Percentiles rank a stretch among this genome's conserved stretches.
Conservation (phyloP, 257 asterid genomes). For the Thymus quinquecostatus region DNA sequence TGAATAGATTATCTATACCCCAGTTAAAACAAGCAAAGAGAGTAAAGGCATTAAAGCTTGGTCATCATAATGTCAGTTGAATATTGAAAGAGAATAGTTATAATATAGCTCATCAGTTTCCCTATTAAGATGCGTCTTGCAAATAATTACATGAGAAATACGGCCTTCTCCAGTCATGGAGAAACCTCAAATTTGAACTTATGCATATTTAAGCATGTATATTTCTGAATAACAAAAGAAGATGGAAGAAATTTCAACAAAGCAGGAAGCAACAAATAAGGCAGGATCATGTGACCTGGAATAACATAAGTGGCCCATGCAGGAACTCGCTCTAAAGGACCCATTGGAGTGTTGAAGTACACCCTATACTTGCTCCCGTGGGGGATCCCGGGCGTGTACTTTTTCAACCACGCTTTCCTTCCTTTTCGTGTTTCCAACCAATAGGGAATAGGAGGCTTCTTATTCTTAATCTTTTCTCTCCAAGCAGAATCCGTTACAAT, state of each 20-base stretch:
- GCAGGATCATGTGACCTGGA: slow-evolving; percentile 63
- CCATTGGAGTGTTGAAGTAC: slow-evolving; percentile 84
- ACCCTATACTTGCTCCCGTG: slow-evolving; percentile 96
- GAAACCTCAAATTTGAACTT: slow-evolving; percentile 27
- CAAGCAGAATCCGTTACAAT: slow-evolving; percentile 70
- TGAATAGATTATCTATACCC: slow-evolving; percentile 13
- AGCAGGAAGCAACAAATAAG: slow-evolving; percentile 33
- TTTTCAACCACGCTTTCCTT: slow-evolving; percentile 88
- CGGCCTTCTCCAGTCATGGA: slow-evolving; percentile 20
- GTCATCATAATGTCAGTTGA: slow-evolving; percentile 7
- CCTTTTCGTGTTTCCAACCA: slow-evolving; percentile 97
- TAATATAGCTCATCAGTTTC: background rate
- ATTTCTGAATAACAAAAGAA: slow-evolving; percentile 7
- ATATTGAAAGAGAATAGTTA: slow-evolving; percentile 1
- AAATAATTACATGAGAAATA: slow-evolving; percentile 12
- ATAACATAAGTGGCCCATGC: slow-evolving; percentile 98
- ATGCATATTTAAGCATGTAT: slow-evolving; percentile 12
- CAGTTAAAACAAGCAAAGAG: background rate
- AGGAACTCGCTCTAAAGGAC: slow-evolving; percentile 96
- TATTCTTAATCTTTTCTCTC: slow-evolving; percentile 64
- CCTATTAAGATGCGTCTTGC: slow-evolving; percentile 21
- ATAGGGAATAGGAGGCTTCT: slow-evolving; percentile 90
- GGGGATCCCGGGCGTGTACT: slow-evolving; percentile 82
- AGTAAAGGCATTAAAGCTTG: slow-evolving; percentile 16
- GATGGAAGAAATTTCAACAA: slow-evolving; percentile 27